A percentile compares a stretch with the other conserved stretches of the same genome.
Evolutionary conservation across 1,284 basidiomycete genomes (phyloP).

Genomic region (Puccinia hordei): DNA sequence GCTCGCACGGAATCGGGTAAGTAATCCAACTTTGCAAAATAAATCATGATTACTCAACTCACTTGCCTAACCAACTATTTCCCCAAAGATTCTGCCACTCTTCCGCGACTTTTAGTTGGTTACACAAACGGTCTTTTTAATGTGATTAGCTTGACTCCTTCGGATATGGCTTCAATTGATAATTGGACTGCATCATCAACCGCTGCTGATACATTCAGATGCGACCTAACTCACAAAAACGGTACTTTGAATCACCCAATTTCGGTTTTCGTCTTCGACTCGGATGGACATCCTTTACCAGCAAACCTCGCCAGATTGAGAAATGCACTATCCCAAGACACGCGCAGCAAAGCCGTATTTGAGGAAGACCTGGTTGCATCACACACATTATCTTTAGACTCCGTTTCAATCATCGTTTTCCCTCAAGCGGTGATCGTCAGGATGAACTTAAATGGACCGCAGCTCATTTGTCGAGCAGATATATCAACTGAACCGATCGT

Average conservation of each 20-base stretch:
- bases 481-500: conserved; percentile 16
- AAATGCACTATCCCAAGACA: conserved; percentile 24
- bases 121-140: conserved; percentile 33
- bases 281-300: conserved; percentile 12
- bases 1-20: conserved; percentile 29
- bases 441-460: conserved; percentile 37
- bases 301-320: conserved; percentile 25
- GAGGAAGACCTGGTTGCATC: conserved; percentile 3
- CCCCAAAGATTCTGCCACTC: conserved; percentile 18
- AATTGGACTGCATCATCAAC: conserved; percentile 37
- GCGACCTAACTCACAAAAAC: conserved; percentile 20
- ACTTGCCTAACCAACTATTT: background rate
- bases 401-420: conserved; percentile 34
- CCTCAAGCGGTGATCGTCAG: conserved; percentile 8
- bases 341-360: conserved; percentile 19
- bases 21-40: background rate
- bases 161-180: conserved; percentile 46
- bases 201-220: conserved; percentile 19
- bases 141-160: conserved; percentile 25
- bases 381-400: background rate
- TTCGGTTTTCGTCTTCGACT: conserved; percentile 34
- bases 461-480: conserved; percentile 30
- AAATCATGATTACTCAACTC: background rate
- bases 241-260: conserved; percentile 2
- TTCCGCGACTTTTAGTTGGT: conserved; percentile 42